phyloP scores from a whole-genome alignment of 2,329 filamentous ascomycete species.

The Rhynchosporium secalis region DNA sequence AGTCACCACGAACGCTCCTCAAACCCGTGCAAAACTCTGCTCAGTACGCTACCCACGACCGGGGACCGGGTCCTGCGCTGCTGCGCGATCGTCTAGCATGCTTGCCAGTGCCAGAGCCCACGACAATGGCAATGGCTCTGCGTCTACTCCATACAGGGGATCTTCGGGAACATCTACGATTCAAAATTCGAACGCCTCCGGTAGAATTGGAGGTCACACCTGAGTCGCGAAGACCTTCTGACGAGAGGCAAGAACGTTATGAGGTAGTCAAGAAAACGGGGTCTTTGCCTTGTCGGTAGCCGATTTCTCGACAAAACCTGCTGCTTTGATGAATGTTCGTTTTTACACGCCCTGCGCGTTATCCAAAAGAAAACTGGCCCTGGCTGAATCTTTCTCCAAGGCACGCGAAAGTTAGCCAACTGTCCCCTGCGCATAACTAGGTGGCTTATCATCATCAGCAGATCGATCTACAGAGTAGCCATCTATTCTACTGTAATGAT shows the following conservation, averaged over 20 bases:
- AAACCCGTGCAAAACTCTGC: neutral
- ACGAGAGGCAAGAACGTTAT: conserved; percentile 24
- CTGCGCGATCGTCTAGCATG: conserved; percentile 16
- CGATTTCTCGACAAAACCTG: conserved; percentile 33
- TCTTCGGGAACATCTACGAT: neutral
- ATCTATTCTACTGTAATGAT: conserved; percentile 18
- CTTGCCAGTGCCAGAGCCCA: conserved; percentile 13
- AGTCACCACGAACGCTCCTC: conserved; percentile 2
- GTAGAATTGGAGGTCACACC: conserved; percentile 23
- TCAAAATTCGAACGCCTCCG: neutral
- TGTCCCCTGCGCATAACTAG: conserved; percentile 13
- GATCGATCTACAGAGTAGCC: conserved; percentile 17
- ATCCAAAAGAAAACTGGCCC: conserved; percentile 12
- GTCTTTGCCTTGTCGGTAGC: conserved; percentile 27
- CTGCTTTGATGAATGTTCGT: conserved; percentile 12
- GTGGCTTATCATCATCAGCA: conserved; percentile 19
- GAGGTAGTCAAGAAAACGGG: conserved; percentile 31
- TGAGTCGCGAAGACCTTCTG: conserved; percentile 14
- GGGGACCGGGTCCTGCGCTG: conserved; percentile 16
- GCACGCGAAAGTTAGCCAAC: conserved; percentile 10
- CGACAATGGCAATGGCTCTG: conserved; percentile 13
- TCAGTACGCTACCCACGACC: conserved; percentile 12
- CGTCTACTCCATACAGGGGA: neutral
- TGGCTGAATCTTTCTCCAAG: conserved; percentile 8
- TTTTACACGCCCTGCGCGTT: conserved; percentile 1